Conservation (phyloP, 805 yeast species). For the Nakazawaea ernobii region DNA sequence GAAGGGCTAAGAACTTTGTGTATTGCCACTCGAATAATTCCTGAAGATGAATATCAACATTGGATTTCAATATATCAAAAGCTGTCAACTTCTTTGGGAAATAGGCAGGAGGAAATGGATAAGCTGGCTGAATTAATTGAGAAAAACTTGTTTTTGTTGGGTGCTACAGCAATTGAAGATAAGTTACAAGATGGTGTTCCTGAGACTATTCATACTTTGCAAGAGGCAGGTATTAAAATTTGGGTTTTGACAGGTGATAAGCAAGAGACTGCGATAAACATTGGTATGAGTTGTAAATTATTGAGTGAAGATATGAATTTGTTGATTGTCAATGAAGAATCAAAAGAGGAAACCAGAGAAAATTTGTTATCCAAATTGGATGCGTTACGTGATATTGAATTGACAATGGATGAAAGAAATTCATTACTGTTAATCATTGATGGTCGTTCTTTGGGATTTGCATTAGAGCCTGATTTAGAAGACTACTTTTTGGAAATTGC, state of each 20-base stretch:
- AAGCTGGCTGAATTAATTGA: constrained; percentile 89
- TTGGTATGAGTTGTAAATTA: constrained; percentile 96
- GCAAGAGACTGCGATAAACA: constrained; percentile 97
- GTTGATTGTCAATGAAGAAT: constrained; percentile 81
- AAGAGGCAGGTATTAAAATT: constrained; percentile 92
- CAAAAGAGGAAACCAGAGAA: constrained; percentile 65
- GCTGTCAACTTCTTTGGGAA: constrained; percentile 77
- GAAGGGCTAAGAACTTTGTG: constrained; percentile 95
- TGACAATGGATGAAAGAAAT: constrained; percentile 63
- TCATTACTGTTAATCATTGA: constrained; percentile 88
- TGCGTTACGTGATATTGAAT: constrained; percentile 64
- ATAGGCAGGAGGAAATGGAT: constrained; percentile 74
- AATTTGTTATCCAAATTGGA: constrained; percentile 71
- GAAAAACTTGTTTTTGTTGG: constrained; percentile 68
- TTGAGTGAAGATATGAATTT: constrained; percentile 94
- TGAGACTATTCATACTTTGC: constrained; percentile 90
- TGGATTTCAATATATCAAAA: constrained; percentile 67
- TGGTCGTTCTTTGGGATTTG: constrained; percentile 85
- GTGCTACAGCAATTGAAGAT: constrained; percentile 98
- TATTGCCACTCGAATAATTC: constrained; percentile 75
- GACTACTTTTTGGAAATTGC: constrained; percentile 76
- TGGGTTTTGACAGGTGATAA: constrained; percentile 99
- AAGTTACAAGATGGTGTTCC: constrained; percentile 98
- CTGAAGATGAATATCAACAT: constrained; percentile 66
- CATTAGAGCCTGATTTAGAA: constrained; percentile 76